phyloP scores from a whole-genome alignment of 495 filamentous ascomycete species.

The Neurospora sp. region DNA sequence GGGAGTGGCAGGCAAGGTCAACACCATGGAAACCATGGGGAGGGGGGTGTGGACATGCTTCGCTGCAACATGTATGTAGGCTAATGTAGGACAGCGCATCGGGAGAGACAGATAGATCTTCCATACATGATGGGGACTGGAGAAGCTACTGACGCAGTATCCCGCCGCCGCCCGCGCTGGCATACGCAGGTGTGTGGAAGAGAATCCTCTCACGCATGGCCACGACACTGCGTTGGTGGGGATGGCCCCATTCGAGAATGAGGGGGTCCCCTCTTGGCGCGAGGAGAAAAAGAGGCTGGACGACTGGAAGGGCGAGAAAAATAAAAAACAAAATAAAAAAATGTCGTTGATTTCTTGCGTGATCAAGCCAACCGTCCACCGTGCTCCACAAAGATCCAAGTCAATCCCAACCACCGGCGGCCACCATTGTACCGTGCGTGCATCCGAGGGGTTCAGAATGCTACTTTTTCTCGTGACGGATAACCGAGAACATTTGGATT shows the following conservation, averaged over 20 bases:
- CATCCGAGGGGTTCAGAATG: background rate
- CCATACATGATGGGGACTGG: conserved; percentile 4
- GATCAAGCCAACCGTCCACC: background rate
- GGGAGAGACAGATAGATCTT: conserved; percentile 13
- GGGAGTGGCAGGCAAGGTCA: background rate
- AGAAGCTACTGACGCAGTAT: conserved; percentile 8
- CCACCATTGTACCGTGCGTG: background rate
- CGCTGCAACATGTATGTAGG: conserved; percentile 2
- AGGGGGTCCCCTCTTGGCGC: conserved; percentile 1
- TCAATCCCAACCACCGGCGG: background rate
- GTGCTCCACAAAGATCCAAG: background rate
- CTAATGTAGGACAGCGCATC: conserved; percentile 17
- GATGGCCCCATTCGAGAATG: background rate
- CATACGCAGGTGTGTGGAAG: conserved; percentile 1
- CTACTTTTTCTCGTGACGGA: background rate
- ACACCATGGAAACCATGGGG: background rate
- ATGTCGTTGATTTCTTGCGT: background rate
- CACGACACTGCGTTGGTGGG: conserved; percentile 2
- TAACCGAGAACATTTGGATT: background rate
- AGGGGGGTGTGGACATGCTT: background rate
- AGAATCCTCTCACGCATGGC: background rate
- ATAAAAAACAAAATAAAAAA: background rate
- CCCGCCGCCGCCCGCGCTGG: conserved; percentile 15
- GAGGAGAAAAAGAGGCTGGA: background rate
- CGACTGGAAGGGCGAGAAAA: background rate